Base-by-base conservation (phyloP, 78 protist species). In the Emiliania huxleyi region DNA sequence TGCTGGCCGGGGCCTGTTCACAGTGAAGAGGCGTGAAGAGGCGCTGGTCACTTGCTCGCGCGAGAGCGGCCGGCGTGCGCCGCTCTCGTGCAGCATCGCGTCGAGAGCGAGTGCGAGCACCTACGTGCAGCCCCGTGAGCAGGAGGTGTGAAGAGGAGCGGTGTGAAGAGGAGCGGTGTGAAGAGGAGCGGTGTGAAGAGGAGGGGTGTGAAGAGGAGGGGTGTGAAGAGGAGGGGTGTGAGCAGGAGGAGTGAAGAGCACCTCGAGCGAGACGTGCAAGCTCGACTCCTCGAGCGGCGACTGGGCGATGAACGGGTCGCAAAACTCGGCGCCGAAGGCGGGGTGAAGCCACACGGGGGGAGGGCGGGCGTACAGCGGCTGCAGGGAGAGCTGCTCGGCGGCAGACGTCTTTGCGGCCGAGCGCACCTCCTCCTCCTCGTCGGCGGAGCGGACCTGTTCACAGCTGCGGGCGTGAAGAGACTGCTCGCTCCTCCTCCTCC, bases 301-400 rank as follows among this genome's bases (percentile, higher is more conserved):
- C 26, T 87, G 87, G 25, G 75, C 91, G n/a, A 92, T 40, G 44
- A 62, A 92, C 0, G 91, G 91, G 49, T 93, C 94, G 33, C 84
- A 92, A 42, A 93, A 88, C 46, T 75, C 91, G 55, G 81, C 91
- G 35, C 26, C 35, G 38, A 93, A 37, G 4, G 94, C 92, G 3
- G 92, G 94, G 43, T 90, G 89, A 26, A 55, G n/a, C 93, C 93
- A 94, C 49, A 85, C 77, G 42, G 93, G 93, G 33, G 89, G 88
- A 40, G 93, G 93, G 18, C 25, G 3, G 12, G 43, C 62, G 89
- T 91, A 91, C 37, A 91, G 87, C 26, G 88, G 90, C 38, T 69
- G 88, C 48, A 91, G 88, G 5, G 75, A 91, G 26, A 91, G 71
- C 37, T 73, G 29, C 26, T 19, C 18, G 56, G 42, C n/a, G n/a